Conservation (phyloP, 2,329 filamentous ascomycete species). For the Hymenoscyphus repandus region DNA sequence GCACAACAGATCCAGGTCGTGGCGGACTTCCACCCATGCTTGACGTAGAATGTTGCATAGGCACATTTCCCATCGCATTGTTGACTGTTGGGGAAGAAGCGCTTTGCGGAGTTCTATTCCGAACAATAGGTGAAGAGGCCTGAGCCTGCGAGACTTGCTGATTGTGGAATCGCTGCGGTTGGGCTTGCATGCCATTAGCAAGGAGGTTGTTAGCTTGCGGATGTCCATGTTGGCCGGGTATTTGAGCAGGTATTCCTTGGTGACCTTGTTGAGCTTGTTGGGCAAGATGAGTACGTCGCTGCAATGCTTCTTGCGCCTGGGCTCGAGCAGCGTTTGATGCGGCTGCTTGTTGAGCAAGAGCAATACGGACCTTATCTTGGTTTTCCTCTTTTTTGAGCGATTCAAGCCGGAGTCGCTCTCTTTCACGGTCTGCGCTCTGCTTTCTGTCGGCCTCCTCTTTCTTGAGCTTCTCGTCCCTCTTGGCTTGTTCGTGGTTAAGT, state of each 20-base stretch:
- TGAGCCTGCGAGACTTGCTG: conserved; percentile 51
- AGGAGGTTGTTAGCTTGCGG: conserved; percentile 39
- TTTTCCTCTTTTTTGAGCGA: conserved; percentile 28
- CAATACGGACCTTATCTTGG: conserved; percentile 33
- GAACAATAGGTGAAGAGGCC: conserved; percentile 62
- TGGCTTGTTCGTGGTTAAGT: conserved; percentile 68
- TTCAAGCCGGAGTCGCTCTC: conserved; percentile 36
- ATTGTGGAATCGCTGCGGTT: conserved; percentile 37
- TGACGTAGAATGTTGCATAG: conserved; percentile 62
- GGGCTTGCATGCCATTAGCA: conserved; percentile 34
- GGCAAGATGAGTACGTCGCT: conserved; percentile 7
- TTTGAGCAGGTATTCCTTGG: conserved; percentile 29
- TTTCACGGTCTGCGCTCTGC: conserved; percentile 41
- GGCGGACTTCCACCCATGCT: conserved; percentile 65
- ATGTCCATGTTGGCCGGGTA: conserved; percentile 40
- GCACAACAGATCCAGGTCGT: conserved; percentile 60
- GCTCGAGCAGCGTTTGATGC: conserved; percentile 20
- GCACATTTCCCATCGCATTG: conserved; percentile 38
- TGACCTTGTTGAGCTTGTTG: conserved; percentile 30
- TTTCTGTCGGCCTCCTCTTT: conserved; percentile 46
- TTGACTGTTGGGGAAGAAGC: conserved; percentile 62
- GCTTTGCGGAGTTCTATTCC: conserved; percentile 59
- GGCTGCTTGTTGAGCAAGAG: conserved; percentile 36
- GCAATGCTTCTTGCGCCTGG: conserved; percentile 29
- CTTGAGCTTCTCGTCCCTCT: conserved; percentile 68